Base-by-base conservation (phyloP, 805 yeast genomes). In the Sungouiella thailandica region DNA sequence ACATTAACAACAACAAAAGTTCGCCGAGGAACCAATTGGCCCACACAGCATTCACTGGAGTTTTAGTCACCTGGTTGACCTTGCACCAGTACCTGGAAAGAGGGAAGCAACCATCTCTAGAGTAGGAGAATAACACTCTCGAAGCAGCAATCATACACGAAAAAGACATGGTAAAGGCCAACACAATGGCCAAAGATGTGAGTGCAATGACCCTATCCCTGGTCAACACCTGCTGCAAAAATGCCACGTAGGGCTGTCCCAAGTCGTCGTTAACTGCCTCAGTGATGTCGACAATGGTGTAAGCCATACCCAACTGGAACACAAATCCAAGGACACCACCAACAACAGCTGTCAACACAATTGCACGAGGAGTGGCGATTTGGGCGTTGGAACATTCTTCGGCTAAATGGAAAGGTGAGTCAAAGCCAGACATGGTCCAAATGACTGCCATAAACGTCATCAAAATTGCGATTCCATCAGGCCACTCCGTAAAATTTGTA, bases 341-440 rank as follows among this genome's bases (percentile, higher is more conserved):
- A 4, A 16, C 15, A 6, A n/a, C 11, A 6, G 17, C 17, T 7
- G 31, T 16, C 7, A 19, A 19, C 7, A 28, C 10, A 13, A 28
- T 28, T 9, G 22, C 31, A 11, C 16, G 4, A 3, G 31, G 31
- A 4, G 17, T 18, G 31, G 24, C 17, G 6, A 7, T 5, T 4
- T 19, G 5, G 10, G 31, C 31, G 24, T 28, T 28, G 24, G 11
- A 4, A 24, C 24, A 17, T 11, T 28, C 31, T 24, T 28, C 31
- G 4, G 31, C 12, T 24, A 28, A 16, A 24, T 28, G 31, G 14
- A 28, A 19, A 9, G 22, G 17, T 11, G 31, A 28, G 31, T 28
- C 31, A 18, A 28, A 28, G 5, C 13, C 31, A 12, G 22, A 19
- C n/a, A 28, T 28, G 23, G 31, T 28, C 31, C 31, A 28, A 17